Evolutionary conservation across 306 rosid genomes (phyloP).

Genomic region (Delonix regia): DNA sequence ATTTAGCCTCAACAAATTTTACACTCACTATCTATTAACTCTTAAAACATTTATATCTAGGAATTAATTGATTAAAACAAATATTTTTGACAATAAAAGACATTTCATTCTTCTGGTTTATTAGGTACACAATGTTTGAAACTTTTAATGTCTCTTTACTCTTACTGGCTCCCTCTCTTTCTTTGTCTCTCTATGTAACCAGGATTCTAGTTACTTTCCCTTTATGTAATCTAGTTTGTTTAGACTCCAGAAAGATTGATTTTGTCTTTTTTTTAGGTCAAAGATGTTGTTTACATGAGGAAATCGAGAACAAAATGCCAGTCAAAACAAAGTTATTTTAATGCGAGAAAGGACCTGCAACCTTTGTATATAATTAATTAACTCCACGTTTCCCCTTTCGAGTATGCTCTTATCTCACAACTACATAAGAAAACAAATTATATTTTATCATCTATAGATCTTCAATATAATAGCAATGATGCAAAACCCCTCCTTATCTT

Average conservation of each 20-base stretch:
- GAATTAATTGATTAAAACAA: background rate
- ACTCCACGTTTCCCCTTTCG: background rate
- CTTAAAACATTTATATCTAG: background rate
- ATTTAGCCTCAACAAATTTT: too few relatives aligned
- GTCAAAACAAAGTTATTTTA: slow-evolving; percentile 17
- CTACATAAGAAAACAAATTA: background rate
- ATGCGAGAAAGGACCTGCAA: slow-evolving; percentile 31
- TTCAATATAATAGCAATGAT: background rate
- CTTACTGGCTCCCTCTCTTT: slow-evolving; percentile 28
- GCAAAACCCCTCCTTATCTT: too few relatives aligned
- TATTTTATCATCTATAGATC: background rate
- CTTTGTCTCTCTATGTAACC: slow-evolving; percentile 19
- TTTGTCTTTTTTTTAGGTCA: slow-evolving; percentile 47
- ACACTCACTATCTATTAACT: background rate
- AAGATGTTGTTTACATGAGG: slow-evolving; percentile 36
- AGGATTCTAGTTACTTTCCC: too few relatives aligned
- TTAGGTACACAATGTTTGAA: background rate
- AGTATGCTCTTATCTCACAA: slow-evolving; percentile 12
- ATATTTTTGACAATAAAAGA: background rate
- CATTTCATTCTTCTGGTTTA: background rate
- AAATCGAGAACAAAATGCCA: slow-evolving; percentile 19
- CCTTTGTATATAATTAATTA: background rate
- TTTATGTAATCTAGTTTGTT: slow-evolving; percentile 28
- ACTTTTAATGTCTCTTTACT: slow-evolving; percentile 38
- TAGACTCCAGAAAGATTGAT: slow-evolving; percentile 33